Evolutionary conservation across 148 eudicot species (phyloP).

Genomic region (Cornus kousa): DNA sequence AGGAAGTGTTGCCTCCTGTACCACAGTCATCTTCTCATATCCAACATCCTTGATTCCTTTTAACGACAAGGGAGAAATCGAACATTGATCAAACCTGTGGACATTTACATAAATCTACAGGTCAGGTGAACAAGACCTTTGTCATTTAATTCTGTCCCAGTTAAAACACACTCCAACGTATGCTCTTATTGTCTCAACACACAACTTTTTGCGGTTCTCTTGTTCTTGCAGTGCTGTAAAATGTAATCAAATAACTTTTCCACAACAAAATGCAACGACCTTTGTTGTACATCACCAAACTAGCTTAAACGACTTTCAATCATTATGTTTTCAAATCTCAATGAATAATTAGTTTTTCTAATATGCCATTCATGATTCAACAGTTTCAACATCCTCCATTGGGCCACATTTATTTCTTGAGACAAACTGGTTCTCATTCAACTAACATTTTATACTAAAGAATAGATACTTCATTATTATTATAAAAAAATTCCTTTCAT

Average conservation of each 20-base stretch:
- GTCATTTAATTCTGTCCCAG: background rate
- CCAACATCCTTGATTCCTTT: constrained; percentile 92
- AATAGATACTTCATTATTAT: background rate
- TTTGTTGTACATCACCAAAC: background rate
- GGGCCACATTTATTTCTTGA: background rate
- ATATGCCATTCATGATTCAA: background rate
- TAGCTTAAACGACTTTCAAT: background rate
- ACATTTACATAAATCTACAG: constrained; percentile 5
- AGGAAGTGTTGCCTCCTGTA: constrained; percentile 96
- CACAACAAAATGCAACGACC: background rate
- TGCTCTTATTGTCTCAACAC: background rate
- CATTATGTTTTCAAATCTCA: background rate
- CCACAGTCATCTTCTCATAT: constrained; percentile 91
- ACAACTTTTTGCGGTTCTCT: background rate
- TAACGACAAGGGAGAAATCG: constrained; percentile 68
- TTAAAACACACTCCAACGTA: background rate
- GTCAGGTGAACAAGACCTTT: constrained; percentile 1
- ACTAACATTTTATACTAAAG: too few relatives aligned
- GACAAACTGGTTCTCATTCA: background rate
- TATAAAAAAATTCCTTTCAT: background rate
- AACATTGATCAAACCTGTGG: constrained; percentile 87
- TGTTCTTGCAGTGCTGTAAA: background rate
- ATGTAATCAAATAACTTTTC: background rate
- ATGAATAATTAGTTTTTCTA: background rate
- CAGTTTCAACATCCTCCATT: background rate